Percentiles rank a stretch among this genome's conserved stretches.
Evolutionary conservation across 129 eudicot genomes (phyloP).

Genomic region (Centaurea solstitialis): DNA sequence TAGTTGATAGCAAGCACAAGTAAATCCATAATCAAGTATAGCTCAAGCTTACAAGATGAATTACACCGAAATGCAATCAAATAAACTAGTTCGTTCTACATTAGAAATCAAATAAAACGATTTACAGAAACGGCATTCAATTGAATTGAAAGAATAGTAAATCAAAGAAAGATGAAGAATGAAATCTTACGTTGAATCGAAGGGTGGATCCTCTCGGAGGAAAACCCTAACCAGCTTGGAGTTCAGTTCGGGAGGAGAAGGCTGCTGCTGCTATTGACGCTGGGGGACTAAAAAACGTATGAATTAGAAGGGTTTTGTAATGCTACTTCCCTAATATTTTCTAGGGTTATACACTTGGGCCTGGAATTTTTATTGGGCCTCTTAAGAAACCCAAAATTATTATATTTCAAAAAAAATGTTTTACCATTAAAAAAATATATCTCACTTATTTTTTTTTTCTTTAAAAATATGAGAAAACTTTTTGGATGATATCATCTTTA

Average conservation of each 20-base stretch:
- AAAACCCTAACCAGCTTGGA: conserved; percentile 37
- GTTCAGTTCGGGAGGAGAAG: conserved; percentile 36
- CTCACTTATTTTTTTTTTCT: too few species aligned
- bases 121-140: background rate
- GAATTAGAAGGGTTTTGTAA: conserved; percentile 12
- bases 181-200: conserved; percentile 22
- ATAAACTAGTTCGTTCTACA: conserved; percentile 5
- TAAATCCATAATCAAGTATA: background rate
- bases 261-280: conserved; percentile 15
- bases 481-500: too few species aligned
- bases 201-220: conserved; percentile 37
- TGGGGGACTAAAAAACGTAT: background rate
- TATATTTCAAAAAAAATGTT: background rate
- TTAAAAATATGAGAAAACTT: too few species aligned
- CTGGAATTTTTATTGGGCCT: background rate
- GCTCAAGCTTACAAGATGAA: background rate
- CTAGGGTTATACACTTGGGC: conserved; percentile 28
- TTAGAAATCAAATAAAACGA: background rate
- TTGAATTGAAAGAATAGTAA: background rate
- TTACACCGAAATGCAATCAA: background rate
- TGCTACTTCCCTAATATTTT: background rate
- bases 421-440: too few species aligned
- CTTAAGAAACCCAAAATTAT: background rate
- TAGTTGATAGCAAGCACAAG: background rate
- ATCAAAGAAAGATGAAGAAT: background rate